These are phyloP conservation scores for Lentinula sp. DNA, from an alignment of 768 basidiomycete genomes.

Conservation along the genomic window DNA sequence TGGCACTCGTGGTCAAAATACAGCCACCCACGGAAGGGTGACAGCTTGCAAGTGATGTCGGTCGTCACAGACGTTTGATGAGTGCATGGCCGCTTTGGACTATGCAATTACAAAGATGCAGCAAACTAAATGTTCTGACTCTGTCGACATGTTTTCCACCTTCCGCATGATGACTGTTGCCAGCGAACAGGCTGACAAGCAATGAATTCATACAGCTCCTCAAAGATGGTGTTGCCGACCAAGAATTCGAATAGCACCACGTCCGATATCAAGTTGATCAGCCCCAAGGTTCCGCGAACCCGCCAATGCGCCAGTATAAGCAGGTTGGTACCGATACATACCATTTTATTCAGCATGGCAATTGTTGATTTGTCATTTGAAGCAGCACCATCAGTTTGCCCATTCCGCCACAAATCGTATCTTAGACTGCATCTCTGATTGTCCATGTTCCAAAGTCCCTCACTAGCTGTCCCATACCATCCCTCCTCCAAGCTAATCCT, in stretches of 20 bases:
- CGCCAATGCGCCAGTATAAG: too few relatives aligned
- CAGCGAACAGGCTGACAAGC: too few relatives aligned
- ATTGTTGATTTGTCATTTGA: background rate
- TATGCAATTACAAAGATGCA: background rate
- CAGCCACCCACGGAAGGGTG: background rate
- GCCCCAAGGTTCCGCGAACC: too few relatives aligned
- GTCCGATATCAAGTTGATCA: too few relatives aligned
- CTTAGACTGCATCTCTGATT: background rate
- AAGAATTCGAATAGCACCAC: too few relatives aligned
- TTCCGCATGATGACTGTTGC: too few relatives aligned
- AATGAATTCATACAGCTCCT: too few relatives aligned
- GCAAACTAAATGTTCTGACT: background rate
- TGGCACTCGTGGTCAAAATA: background rate
- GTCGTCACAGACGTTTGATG: background rate
- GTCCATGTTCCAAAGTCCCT: conserved; percentile 1
- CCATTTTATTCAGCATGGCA: too few relatives aligned
- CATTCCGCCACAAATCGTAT: background rate
- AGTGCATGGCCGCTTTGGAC: background rate
- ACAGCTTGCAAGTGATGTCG: background rate
- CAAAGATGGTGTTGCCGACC: too few relatives aligned
- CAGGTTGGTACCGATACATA: too few relatives aligned
- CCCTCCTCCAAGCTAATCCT: conserved; percentile 1
- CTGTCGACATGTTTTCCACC: too few relatives aligned
- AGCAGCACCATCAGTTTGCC: background rate
- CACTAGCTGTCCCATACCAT: background rate